Evolutionary conservation across 148 eudicot species (phyloP), one percentile per base, ranked within the genome.

Genomic region (Pharnaceum exiguum): DNA sequence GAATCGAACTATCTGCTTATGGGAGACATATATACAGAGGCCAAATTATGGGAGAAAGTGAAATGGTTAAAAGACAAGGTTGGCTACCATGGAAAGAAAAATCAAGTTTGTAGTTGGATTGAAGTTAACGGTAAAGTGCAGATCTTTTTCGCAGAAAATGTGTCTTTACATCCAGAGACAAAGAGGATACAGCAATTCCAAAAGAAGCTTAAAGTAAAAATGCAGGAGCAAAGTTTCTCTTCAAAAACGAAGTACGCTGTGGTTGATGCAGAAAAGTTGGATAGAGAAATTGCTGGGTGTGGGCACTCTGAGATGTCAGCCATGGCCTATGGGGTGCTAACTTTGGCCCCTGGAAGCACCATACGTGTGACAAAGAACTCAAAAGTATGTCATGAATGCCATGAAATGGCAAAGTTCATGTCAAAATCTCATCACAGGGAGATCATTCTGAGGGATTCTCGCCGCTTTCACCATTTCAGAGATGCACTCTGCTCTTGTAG

Each of bases 281-380:
- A 70, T 47, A 73, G 69, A 46, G 71, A 65, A 55, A 46, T 29
- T 10, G 66, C 68, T 23, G 48, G 49, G 22, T 81, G 82, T 67
- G 80, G 80, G 56, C 86, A 76, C 51, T 81, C 78, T 29, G 90
- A 81, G 62, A 67, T 64, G 46, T 65, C 71, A 44, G 86, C 90
- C 24, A 67, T 76, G 53, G 80, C 73, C 7, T 83, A 60, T 46
- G 85, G 85, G 19, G 65, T 84, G 35, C 55, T 84, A 51, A 76
- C 28, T 59, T 67, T 59, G 66, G 55, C 72, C 10, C 82, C 67
- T 4, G 66, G 77, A 23, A 75, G 47, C 51, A 58, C 56, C 18
- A 70, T 83, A 52, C 73, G 83, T 15, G 69, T 80, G 54, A 77
- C 78, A 28, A 81, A 81, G 76, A 81, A 81, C 56, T 60, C 72